These are phyloP conservation scores for Tylopilus sp. DNA, from an alignment of 768 basidiomycete genomes.

Conservation along the genomic window DNA sequence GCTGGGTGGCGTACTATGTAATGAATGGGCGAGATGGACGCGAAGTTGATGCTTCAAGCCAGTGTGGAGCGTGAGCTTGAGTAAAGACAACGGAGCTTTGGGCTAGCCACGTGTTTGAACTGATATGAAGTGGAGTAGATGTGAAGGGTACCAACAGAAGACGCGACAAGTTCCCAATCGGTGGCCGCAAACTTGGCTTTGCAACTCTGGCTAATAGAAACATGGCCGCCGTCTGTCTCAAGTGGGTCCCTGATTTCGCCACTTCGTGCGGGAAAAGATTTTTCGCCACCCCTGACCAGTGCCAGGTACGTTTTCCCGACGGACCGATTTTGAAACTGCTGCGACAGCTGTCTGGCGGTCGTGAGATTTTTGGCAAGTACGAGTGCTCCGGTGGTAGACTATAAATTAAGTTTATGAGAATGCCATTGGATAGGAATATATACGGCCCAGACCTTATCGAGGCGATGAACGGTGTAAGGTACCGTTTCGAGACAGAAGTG, in stretches of 20 bases:
- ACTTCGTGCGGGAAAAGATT: slow-evolving; percentile 39
- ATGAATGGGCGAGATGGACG: slow-evolving; percentile 53
- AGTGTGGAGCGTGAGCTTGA: slow-evolving; percentile 54
- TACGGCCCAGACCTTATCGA: slow-evolving; percentile 53
- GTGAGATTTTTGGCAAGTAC: slow-evolving; percentile 46
- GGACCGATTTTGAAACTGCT: slow-evolving; percentile 48
- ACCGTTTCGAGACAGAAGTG: slow-evolving; percentile 31
- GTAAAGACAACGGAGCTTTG: slow-evolving; percentile 49
- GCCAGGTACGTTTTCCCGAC: slow-evolving; percentile 63
- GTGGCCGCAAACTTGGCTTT: slow-evolving; percentile 32
- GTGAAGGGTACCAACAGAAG: slow-evolving; percentile 45
- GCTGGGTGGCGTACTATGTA: slow-evolving; percentile 39
- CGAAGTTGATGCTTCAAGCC: slow-evolving; percentile 71
- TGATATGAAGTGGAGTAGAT: slow-evolving; percentile 16
- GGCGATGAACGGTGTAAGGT: slow-evolving; percentile 58
- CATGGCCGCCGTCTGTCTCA: slow-evolving; percentile 42
- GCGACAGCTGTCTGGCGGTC: slow-evolving; percentile 46
- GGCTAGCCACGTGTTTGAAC: slow-evolving; percentile 31
- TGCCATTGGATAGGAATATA: not conserved
- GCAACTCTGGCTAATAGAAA: slow-evolving; percentile 30
- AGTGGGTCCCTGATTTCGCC: slow-evolving; percentile 46
- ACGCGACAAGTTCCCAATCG: slow-evolving; percentile 58
- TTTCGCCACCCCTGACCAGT: slow-evolving; percentile 50
- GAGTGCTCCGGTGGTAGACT: slow-evolving; percentile 65
- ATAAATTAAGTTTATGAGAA: not conserved